Percentiles rank a stretch among this genome's conserved stretches.
Evolutionary conservation across 2,329 filamentous ascomycete species (phyloP).

Genomic region (Neurospora sp.): DNA sequence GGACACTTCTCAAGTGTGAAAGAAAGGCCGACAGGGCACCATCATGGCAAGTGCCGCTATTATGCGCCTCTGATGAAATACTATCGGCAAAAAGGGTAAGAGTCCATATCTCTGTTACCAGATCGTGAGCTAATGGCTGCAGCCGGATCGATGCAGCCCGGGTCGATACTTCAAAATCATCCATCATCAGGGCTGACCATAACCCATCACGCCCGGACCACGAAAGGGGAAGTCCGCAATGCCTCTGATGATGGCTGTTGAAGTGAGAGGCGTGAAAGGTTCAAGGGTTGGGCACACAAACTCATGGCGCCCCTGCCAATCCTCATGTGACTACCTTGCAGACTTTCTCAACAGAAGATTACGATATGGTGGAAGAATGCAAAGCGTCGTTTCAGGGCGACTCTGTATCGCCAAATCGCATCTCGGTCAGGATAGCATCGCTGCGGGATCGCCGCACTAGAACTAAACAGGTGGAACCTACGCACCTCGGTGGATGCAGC

Average conservation of each 20-base stretch:
- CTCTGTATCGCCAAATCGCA: not conserved
- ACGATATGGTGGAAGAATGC: not conserved
- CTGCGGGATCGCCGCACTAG: not conserved
- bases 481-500: not conserved
- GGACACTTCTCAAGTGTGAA: not conserved
- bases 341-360: not conserved
- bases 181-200: not conserved
- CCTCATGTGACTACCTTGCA: not conserved
- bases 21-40: not conserved
- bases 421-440: not conserved
- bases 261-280: not conserved
- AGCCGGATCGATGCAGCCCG: not conserved
- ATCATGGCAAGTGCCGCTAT: not conserved
- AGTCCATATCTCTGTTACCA: not conserved
- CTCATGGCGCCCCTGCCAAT: not conserved
- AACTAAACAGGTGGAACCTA: not conserved
- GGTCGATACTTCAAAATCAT: not conserved
- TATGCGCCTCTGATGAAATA: not conserved
- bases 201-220: not conserved
- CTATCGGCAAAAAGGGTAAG: not conserved
- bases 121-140: not conserved
- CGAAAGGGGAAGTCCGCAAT: constrained; percentile 11
- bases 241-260: not conserved
- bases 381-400: not conserved
- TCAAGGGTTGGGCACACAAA: not conserved